These are phyloP conservation scores for Microcyclospora tardicrescens DNA, from an alignment of 2,329 filamentous ascomycete species.

Conservation along the genomic window DNA sequence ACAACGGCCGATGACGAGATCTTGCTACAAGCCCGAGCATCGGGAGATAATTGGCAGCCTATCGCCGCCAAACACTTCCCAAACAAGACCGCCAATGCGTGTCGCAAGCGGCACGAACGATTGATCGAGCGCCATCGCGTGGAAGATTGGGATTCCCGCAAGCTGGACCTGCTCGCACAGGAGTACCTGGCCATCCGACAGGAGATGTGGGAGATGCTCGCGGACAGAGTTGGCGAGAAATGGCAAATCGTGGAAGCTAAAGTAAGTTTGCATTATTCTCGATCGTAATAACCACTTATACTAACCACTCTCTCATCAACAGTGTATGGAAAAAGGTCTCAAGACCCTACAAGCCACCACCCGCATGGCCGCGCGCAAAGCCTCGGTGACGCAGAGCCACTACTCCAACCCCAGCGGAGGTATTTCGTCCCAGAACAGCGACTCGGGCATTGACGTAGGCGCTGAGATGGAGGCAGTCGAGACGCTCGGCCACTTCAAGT, in stretches of 20 bases:
- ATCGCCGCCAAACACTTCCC: conserved; percentile 68
- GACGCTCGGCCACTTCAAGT: conserved; percentile 5
- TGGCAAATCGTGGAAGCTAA: conserved; percentile 65
- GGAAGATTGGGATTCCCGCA: conserved; percentile 66
- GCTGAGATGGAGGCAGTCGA: conserved; percentile 18
- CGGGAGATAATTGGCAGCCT: conserved; percentile 70
- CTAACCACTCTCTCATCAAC: conserved; percentile 2
- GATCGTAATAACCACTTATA: neutral
- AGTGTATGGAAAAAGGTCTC: conserved; percentile 75
- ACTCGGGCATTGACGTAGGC: conserved; percentile 51
- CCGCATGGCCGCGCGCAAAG: conserved; percentile 52
- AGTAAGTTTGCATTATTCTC: conserved; percentile 39
- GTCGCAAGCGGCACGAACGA: conserved; percentile 77
- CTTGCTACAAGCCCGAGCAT: conserved; percentile 56
- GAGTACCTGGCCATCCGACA: conserved; percentile 69
- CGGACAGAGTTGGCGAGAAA: conserved; percentile 44
- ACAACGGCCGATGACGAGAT: conserved; percentile 59
- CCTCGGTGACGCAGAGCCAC: conserved; percentile 32
- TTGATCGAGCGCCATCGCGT: conserved; percentile 61
- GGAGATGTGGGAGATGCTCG: conserved; percentile 69
- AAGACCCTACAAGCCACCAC: conserved; percentile 65
- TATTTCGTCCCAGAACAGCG: conserved; percentile 42
- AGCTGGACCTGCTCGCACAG: conserved; percentile 59
- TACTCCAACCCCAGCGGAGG: conserved; percentile 18
- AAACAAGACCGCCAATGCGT: conserved; percentile 65